These are phyloP conservation scores for Cubamyces sp. DNA, from an alignment of 768 basidiomycete genomes.

Conservation along the genomic window DNA sequence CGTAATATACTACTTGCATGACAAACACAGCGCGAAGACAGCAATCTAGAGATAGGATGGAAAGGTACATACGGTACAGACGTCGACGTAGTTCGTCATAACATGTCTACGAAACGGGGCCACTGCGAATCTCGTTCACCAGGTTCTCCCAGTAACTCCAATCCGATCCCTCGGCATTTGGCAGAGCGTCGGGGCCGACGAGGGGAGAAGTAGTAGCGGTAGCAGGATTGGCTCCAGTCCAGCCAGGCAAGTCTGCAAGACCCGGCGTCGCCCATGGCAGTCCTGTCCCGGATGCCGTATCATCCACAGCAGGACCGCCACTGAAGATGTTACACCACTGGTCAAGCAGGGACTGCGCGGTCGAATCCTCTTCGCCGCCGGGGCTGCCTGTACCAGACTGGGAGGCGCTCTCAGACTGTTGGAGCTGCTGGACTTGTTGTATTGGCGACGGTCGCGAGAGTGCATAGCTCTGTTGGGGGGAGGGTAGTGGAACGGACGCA, in stretches of 20 bases:
- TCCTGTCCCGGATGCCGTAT: slow-evolving; percentile 28
- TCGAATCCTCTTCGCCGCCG: slow-evolving; percentile 65
- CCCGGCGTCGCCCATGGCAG: slow-evolving; percentile 66
- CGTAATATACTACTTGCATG: too few species aligned
- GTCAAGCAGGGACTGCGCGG: slow-evolving; percentile 79
- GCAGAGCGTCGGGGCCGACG: slow-evolving; percentile 48
- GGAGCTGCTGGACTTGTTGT: slow-evolving; percentile 64
- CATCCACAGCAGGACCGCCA: slow-evolving; percentile 54
- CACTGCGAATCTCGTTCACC: slow-evolving; percentile 56
- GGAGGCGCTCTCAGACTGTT: slow-evolving; percentile 54
- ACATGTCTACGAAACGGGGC: slow-evolving; percentile 32
- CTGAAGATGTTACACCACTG: slow-evolving; percentile 86
- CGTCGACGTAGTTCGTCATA: background rate
- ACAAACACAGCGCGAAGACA: too few species aligned
- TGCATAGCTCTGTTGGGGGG: slow-evolving; percentile 11
- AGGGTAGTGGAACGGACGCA: slow-evolving; percentile 25
- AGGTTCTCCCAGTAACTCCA: slow-evolving; percentile 83
- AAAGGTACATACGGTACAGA: too few species aligned
- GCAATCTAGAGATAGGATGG: too few species aligned
- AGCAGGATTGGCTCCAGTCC: slow-evolving; percentile 45
- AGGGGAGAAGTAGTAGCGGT: slow-evolving; percentile 35
- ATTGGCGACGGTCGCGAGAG: slow-evolving; percentile 36
- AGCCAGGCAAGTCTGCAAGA: slow-evolving; percentile 59
- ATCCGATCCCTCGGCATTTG: slow-evolving; percentile 65
- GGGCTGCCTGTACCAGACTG: slow-evolving; percentile 74